Evolutionary conservation across 2,329 filamentous ascomycete genomes (phyloP), one percentile per base, ranked within the genome.

Genomic region (Sporothrix euskadiensis): DNA sequence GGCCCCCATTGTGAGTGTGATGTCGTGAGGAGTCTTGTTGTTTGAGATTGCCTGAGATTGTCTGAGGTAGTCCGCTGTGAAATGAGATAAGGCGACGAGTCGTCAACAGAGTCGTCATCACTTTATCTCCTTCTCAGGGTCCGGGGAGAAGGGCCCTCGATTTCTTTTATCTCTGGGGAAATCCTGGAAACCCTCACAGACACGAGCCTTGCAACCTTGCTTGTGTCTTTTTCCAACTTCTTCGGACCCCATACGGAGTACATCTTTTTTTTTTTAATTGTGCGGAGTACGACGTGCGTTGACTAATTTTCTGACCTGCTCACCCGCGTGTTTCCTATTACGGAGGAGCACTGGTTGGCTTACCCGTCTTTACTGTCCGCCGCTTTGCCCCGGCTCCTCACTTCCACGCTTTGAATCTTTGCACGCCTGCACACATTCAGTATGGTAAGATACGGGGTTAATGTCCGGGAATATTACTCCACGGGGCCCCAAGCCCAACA

Each of bases 141-240:
- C 61, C 26, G 61, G 35, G 57, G 61, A 44, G 57, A 65, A 65
- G 61, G 61, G 39, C 61, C 61, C 9, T 65, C 61, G 61, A 44
- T 65, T 61, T 41, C 35, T 63, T 63, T 41, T 63, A 63, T 63
- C 57, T 63, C 57, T 63, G 57, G 57, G 35, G 32, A 63, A 26
- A 26, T 26, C 26, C 26, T 26, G 26, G 26, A 26, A 26, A 41
- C 16, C 22, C 32, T 22, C 19, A 12, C 12, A 32, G 32, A 32
- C 8, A 32, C 12, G 14, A 32, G 30, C 56, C 56, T 59, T 59
- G 56, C 9, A 19, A n/a, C n/a, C 22, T 57, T 57, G 54, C 19
- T 35, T 39, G 14, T 61, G 57, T 39, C 8, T 12, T 35, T 35
- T 41, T 41, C 26, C 59, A 63, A 44, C 12, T 44, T 44, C 41